phyloP scores from a whole-genome alignment of 1,284 basidiomycete species.

The Testicularia cyperi region DNA sequence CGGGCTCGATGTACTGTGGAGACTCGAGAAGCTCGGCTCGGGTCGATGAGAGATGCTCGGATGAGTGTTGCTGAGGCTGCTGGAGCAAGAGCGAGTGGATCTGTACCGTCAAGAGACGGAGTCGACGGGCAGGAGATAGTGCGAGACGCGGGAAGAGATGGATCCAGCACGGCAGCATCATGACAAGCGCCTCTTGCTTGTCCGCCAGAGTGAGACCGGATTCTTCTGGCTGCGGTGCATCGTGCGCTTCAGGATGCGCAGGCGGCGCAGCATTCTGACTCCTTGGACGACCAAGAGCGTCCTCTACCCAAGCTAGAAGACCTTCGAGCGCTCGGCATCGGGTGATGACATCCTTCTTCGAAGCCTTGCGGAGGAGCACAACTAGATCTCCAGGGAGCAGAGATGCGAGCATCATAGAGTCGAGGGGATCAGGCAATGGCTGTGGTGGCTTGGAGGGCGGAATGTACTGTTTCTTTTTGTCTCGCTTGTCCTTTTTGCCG shows the following conservation, averaged over 20 bases:
- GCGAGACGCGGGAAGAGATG: conserved; percentile 82
- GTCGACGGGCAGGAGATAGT: conserved; percentile 76
- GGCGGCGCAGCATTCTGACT: conserved; percentile 34
- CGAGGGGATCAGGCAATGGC: conserved; percentile 83
- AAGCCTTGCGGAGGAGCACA: conserved; percentile 76
- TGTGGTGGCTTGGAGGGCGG: conserved; percentile 68
- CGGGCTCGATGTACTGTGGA: conserved; percentile 68
- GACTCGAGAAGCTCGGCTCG: conserved; percentile 68
- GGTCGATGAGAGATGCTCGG: conserved; percentile 54
- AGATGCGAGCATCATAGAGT: conserved; percentile 75
- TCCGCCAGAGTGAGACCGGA: conserved; percentile 25
- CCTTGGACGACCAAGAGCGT: conserved; percentile 63
- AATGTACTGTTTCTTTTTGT: conserved; percentile 55
- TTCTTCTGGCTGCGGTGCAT: no score
- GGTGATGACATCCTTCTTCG: conserved; percentile 89
- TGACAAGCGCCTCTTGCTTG: conserved; percentile 64
- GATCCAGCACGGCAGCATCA: conserved; percentile 85
- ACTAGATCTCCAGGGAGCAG: conserved; percentile 70
- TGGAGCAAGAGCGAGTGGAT: conserved; percentile 72
- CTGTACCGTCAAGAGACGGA: conserved; percentile 71
- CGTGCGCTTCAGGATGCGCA: no score
- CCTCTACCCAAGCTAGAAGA: conserved; percentile 69
- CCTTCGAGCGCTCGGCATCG: conserved; percentile 85
- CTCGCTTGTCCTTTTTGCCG: conserved; percentile 41
- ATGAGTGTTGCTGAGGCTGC: conserved; percentile 36